Base-by-base conservation (phyloP, 1,284 basidiomycete genomes). In the Vanrija pseudolonga region DNA sequence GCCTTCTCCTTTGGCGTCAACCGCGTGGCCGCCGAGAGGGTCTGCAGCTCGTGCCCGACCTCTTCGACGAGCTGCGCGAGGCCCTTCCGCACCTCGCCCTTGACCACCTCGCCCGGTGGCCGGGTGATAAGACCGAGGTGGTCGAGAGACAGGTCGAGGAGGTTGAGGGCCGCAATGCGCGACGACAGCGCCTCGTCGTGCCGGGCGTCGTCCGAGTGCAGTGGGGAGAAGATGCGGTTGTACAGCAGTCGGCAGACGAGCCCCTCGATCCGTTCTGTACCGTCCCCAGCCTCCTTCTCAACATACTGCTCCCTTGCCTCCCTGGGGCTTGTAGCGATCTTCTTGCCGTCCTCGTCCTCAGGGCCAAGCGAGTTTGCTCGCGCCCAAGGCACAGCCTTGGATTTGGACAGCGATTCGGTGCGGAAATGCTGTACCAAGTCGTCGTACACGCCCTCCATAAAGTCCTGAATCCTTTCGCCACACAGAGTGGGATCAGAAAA, bases 161-260 rank as follows among this genome's bases (percentile, higher is more conserved):
- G 83, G 65, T 94, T 93, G 42, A 98, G 80, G 0, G 91, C 93
- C 11, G 90, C 89, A 20, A 97, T 86, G 4, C 92, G 84, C 62
- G 86, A 90, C 0, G 90, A 84, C 4, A 98, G 78, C 0, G 90
- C 87, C 65, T 90, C 89, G 66, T 97, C 91, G 66, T 93, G 90
- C 2, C 84, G 85, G 0, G 83, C 80, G 67, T 96, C 91, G 57
- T 90, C 88, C 0, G 88, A 86, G 0, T 80, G 80, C 2, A 83
- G 77, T 2, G 84, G 85, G 3, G 82, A 78, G 68, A 87, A 89
- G 19, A 89, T 67, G 45, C 82, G 74, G 65, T 88, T 87, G 66
- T 89, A 93, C 62, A 91, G 86, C 20, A 89, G 62, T 5, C 80
- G 78, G 50, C 85, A 87, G 3, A 93, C 68, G 0, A 84, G 78